Conservation (phyloP, 2,329 filamentous ascomycete genomes). For the Colletotrichum sp. region DNA sequence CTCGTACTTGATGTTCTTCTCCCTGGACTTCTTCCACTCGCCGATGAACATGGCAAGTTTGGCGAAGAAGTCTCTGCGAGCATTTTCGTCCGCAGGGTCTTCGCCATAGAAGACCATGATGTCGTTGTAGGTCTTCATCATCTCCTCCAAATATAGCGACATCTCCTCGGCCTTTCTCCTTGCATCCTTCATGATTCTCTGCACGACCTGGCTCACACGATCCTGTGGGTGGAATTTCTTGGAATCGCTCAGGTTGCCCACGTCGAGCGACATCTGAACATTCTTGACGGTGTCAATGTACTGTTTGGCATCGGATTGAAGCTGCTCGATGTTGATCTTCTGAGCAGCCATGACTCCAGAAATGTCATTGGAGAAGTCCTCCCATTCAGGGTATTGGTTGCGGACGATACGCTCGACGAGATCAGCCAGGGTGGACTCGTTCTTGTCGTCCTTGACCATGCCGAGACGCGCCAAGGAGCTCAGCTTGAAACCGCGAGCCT, state of each 20-base stretch:
- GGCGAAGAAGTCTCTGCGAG: constrained; percentile 92
- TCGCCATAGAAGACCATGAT: constrained; percentile 98
- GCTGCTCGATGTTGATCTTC: constrained; percentile 94
- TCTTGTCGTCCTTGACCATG: constrained; percentile 99
- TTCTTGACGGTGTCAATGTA: constrained; percentile 97
- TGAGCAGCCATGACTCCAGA: constrained; percentile 76
- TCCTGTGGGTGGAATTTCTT: constrained; percentile 99
- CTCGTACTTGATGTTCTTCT: constrained; percentile 88
- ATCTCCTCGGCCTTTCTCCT: constrained; percentile 95
- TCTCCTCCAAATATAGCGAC: constrained; percentile 91
- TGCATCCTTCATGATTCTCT: constrained; percentile 95
- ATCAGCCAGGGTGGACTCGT: constrained; percentile 94
- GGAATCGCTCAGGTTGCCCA: constrained; percentile 91
- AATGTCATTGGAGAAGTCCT: constrained; percentile 86
- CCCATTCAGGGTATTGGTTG: constrained; percentile 96
- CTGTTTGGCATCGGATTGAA: constrained; percentile 83
- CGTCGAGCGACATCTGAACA: constrained; percentile 89
- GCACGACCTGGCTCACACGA: constrained; percentile 88
- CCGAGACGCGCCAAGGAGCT: constrained; percentile 89
- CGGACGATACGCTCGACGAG: constrained; percentile 95
- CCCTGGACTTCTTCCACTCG: constrained; percentile 95
- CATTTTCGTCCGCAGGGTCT: constrained; percentile 88
- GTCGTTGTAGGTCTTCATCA: constrained; percentile 88
- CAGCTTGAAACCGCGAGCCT: constrained; percentile 96
- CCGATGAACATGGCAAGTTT: constrained; percentile 89